Conservation (phyloP, 2,329 filamentous ascomycete genomes). For the Cytospora schulzeri region DNA sequence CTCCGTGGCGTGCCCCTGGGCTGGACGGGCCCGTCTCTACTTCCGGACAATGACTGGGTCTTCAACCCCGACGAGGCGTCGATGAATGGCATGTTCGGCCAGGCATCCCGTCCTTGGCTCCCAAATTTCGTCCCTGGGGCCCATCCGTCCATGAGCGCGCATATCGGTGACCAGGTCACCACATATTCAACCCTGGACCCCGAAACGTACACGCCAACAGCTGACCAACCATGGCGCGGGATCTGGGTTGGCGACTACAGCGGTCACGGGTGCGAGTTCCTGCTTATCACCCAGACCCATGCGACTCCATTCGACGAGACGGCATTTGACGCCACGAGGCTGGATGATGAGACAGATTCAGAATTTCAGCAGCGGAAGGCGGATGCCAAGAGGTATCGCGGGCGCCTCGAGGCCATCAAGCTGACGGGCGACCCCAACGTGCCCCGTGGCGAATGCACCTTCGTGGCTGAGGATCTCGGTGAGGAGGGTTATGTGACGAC, state of each 20-base stretch:
- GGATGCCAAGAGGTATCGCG: conserved; percentile 58
- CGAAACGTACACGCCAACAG: conserved; percentile 76
- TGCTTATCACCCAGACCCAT: conserved; percentile 78
- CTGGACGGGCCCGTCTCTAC: neutral
- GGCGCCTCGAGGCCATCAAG: conserved; percentile 81
- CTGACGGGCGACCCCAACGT: conserved; percentile 90
- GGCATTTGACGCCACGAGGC: conserved; percentile 39
- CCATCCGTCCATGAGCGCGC: conserved; percentile 43
- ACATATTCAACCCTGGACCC: conserved; percentile 74
- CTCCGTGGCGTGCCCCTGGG: conserved; percentile 24
- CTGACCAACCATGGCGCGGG: conserved; percentile 79
- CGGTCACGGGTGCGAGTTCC: conserved; percentile 84
- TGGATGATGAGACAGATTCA: conserved; percentile 46
- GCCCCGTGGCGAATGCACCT: conserved; percentile 82
- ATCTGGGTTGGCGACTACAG: conserved; percentile 94
- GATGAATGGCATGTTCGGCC: conserved; percentile 29
- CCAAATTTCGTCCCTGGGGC: conserved; percentile 27
- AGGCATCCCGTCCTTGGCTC: conserved; percentile 24
- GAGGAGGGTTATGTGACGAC: conserved; percentile 63
- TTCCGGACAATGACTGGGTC: conserved; percentile 13
- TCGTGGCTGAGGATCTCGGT: conserved; percentile 77
- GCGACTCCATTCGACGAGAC: conserved; percentile 43
- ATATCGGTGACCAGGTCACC: conserved; percentile 57
- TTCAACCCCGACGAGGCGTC: neutral
- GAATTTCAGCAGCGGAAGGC: conserved; percentile 49